A percentile compares a stretch with the other conserved stretches of the same genome.
These are phyloP conservation scores for Glycine soja DNA, from an alignment of 306 rosid species.

Conservation along the genomic window DNA sequence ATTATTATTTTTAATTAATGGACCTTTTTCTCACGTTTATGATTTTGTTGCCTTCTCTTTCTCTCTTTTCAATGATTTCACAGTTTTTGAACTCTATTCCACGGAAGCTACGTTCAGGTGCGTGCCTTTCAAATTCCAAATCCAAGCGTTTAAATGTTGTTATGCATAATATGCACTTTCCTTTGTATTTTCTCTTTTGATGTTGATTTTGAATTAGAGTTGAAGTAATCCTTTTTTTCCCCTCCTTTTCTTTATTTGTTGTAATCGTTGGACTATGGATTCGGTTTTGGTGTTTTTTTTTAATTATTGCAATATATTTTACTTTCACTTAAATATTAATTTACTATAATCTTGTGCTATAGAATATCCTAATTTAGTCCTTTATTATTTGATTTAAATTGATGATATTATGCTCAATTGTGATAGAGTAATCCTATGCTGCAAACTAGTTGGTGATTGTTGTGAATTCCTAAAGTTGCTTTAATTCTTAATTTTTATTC, in stretches of 20 bases:
- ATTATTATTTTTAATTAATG: neutral
- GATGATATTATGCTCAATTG: neutral
- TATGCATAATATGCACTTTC: neutral
- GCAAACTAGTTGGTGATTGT: neutral
- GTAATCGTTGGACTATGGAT: slow-evolving; percentile 47
- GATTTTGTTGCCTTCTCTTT: neutral
- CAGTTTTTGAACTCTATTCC: slow-evolving; percentile 76
- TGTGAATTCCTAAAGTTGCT: slow-evolving; percentile 20
- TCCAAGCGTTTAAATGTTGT: neutral
- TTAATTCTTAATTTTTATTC: no score
- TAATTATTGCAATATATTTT: slow-evolving; percentile 41
- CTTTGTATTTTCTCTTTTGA: slow-evolving; percentile 6
- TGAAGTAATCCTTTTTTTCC: slow-evolving; percentile 58
- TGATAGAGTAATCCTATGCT: slow-evolving; percentile 3
- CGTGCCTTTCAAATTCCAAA: slow-evolving; percentile 30
- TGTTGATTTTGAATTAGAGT: slow-evolving; percentile 50
- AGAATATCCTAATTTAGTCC: neutral
- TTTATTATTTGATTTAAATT: neutral
- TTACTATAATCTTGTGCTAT: slow-evolving; percentile 40
- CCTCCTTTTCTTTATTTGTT: slow-evolving; percentile 43
- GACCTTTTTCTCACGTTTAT: neutral
- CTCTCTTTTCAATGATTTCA: neutral
- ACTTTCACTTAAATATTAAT: slow-evolving; percentile 28
- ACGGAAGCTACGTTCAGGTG: slow-evolving; percentile 86
- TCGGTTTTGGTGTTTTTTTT: slow-evolving; percentile 36